Evolutionary conservation across 805 yeast genomes (phyloP).

Genomic region (Komagataella kurtzmanii): DNA sequence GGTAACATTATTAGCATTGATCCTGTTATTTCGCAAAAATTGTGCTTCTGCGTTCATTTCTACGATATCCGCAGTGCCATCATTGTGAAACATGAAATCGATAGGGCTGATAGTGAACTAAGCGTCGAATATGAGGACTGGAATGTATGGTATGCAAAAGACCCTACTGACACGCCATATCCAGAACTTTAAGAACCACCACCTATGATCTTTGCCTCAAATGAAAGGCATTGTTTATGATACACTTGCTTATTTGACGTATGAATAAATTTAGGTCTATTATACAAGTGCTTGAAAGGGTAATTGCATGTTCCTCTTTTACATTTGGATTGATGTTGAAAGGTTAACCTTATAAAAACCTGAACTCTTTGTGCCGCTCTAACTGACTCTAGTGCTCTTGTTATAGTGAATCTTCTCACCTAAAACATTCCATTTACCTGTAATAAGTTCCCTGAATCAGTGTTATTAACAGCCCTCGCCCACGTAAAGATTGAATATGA

Average conservation of each 20-base stretch:
- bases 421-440: not conserved
- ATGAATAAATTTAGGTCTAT: too few species aligned
- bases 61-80: conserved; percentile 48
- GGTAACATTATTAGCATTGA: conserved; percentile 50
- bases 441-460: not conserved
- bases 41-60: conserved; percentile 49
- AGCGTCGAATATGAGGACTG: conserved; percentile 39
- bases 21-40: conserved; percentile 54
- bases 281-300: too few species aligned
- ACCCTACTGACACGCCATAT: conserved; percentile 49
- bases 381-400: too few species aligned
- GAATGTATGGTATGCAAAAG: conserved; percentile 56
- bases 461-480: not conserved
- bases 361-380: too few species aligned
- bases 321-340: too few species aligned
- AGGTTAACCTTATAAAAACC: too few species aligned
- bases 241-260: too few species aligned
- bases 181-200: not conserved
- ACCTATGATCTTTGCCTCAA: too few species aligned
- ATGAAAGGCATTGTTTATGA: too few species aligned
- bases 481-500: too few species aligned
- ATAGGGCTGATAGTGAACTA: conserved; percentile 20
- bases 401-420: not conserved
- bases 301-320: too few species aligned
- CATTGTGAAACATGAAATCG: conserved; percentile 35